Percentiles rank a stretch among this genome's conserved stretches.
phyloP scores from a whole-genome alignment of 371 early-diverging fungal genomes.

The Chytridiales sp. region DNA sequence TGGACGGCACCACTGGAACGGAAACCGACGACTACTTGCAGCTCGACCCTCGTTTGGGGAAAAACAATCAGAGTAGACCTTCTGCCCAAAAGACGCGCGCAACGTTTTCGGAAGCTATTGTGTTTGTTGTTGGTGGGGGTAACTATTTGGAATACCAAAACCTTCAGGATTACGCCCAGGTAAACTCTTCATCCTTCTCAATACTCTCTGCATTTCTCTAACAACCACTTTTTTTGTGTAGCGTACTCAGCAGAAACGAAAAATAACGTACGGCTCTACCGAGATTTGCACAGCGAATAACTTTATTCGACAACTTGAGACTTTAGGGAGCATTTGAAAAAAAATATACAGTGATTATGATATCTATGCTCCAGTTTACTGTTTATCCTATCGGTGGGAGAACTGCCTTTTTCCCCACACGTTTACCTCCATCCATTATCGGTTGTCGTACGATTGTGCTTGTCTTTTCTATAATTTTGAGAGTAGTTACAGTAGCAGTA shows the following conservation, averaged over 20 bases:
- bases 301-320: constrained; percentile 82
- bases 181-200: constrained; percentile 1
- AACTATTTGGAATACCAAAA: constrained; percentile 96
- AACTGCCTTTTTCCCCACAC: no score
- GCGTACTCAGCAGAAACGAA: constrained; percentile 55
- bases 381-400: no score
- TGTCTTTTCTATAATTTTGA: no score
- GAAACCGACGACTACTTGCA: constrained; percentile 77
- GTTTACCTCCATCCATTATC: no score
- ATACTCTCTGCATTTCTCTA: constrained; percentile 3
- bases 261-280: constrained; percentile 95
- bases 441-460: no score
- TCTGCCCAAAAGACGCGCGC: constrained; percentile 47
- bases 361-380: no score
- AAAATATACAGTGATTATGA: no score
- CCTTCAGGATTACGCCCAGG: constrained; percentile 79
- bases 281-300: constrained; percentile 84
- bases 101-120: constrained; percentile 84
- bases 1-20: constrained; percentile 54
- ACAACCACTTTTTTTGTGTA: not conserved
- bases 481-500: no score
- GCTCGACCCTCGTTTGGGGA: constrained; percentile 81
- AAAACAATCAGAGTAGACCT: not conserved
- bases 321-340: constrained; percentile 46
- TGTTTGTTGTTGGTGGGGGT: constrained; percentile 96